Conservation (phyloP, 352 stramenopile species). For the Globisporangium nunn region DNA sequence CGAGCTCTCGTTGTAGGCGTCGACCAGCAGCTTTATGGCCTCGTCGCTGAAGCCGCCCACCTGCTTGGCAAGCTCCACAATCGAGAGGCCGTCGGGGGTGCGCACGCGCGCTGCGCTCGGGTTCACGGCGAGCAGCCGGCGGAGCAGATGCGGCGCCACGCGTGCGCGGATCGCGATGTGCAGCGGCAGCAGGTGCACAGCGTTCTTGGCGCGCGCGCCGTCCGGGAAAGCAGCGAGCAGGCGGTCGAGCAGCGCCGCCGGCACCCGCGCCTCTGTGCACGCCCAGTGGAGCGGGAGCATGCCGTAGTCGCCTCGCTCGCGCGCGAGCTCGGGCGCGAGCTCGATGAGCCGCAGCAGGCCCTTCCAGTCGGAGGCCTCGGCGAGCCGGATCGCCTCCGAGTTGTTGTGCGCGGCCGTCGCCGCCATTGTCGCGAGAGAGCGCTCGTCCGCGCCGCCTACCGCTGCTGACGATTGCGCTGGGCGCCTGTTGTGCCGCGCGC, state of each 20-base stretch:
- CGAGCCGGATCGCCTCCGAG: conserved; percentile 66
- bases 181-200: conserved; percentile 54
- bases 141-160: conserved; percentile 37
- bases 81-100: conserved; percentile 37
- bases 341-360: conserved; percentile 58
- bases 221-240: conserved; percentile 59
- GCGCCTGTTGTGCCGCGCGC: too few species aligned
- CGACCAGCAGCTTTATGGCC: conserved; percentile 36
- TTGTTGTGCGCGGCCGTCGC: conserved; percentile 4
- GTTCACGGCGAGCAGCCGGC: conserved; percentile 44
- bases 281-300: conserved; percentile 84
- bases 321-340: conserved; percentile 33
- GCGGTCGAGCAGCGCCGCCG: conserved; percentile 47
- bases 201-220: conserved; percentile 51
- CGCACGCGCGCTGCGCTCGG: conserved; percentile 37
- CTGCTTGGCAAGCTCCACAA: conserved; percentile 47
- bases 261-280: conserved; percentile 59
- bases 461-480: too few species aligned
- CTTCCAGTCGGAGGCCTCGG: conserved; percentile 73
- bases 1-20: conserved; percentile 8
- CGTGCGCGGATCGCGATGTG: conserved; percentile 74
- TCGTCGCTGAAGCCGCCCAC: conserved; percentile 36
- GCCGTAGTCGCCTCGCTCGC: conserved; percentile 56
- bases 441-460: too few species aligned
- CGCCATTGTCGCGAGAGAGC: conserved; percentile 4